These are phyloP conservation scores for Climacium dendroides DNA, from an alignment of 225 moss, liverwort and hornwort genomes.

Conservation along the genomic window DNA sequence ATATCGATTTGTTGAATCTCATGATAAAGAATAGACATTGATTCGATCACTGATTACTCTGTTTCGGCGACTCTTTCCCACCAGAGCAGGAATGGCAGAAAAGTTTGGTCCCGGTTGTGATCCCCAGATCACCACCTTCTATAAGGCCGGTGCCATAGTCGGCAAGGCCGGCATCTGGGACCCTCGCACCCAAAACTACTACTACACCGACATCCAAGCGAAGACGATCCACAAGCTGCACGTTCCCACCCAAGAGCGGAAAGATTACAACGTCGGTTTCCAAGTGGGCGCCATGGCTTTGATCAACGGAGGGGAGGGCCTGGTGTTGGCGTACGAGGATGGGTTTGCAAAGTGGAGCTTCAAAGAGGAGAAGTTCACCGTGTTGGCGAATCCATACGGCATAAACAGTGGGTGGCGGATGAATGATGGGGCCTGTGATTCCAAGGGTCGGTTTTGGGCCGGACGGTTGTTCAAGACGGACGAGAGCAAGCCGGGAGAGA, in stretches of 20 bases:
- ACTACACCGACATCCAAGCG: conserved; percentile 47
- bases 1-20: too few species aligned
- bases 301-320: conserved; percentile 42
- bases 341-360: conserved; percentile 78
- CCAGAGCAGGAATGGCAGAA: neutral
- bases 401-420: conserved; percentile 67
- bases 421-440: conserved; percentile 88
- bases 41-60: neutral
- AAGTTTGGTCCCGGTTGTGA: neutral
- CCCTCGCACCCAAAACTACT: conserved; percentile 39
- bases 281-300: conserved; percentile 79
- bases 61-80: neutral
- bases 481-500: conserved; percentile 67
- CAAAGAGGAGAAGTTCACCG: conserved; percentile 37
- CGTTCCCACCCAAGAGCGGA: conserved; percentile 12
- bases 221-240: conserved; percentile 25
- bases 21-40: neutral
- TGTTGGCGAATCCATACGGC: conserved; percentile 63
- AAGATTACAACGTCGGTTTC: conserved; percentile 36
- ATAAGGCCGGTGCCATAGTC: conserved; percentile 32
- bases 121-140: conserved; percentile 14
- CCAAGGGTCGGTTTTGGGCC: conserved; percentile 81
- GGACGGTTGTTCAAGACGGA: conserved; percentile 65
- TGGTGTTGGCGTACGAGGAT: conserved; percentile 69
- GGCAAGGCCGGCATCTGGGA: conserved; percentile 92